A percentile compares a stretch with the other conserved stretches of the same genome.
phyloP scores from a whole-genome alignment of 2,329 filamentous ascomycete species.

The Talaromyces pinophilus region DNA sequence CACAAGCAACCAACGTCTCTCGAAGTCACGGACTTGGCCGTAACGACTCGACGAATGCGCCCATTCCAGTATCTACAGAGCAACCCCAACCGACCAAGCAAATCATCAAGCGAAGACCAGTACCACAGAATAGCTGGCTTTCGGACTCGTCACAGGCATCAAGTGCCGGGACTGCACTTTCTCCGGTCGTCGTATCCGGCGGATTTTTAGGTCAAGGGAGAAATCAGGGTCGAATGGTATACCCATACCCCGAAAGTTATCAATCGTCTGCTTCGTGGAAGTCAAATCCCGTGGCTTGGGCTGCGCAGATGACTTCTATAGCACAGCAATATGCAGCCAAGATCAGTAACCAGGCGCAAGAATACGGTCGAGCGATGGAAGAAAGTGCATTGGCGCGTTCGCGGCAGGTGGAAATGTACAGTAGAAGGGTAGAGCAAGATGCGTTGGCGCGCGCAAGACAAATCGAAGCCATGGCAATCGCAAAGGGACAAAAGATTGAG shows the following conservation, averaged over 20 bases:
- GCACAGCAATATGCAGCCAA: constrained; percentile 45
- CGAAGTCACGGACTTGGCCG: constrained; percentile 25
- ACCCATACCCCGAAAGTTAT: background rate
- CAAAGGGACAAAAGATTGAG: constrained; percentile 33
- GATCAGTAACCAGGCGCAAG: constrained; percentile 37
- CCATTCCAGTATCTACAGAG: constrained; percentile 22
- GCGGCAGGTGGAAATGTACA: constrained; percentile 43
- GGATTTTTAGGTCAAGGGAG: background rate
- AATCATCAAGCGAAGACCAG: constrained; percentile 24
- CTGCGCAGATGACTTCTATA: constrained; percentile 38
- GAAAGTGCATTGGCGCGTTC: constrained; percentile 41
- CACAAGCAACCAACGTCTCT: constrained; percentile 39
- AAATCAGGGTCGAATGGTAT: background rate
- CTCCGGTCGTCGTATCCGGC: background rate
- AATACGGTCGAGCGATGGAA: constrained; percentile 43
- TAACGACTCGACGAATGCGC: constrained; percentile 20
- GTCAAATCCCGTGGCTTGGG: constrained; percentile 35
- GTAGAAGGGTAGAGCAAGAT: constrained; percentile 23
- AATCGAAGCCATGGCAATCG: constrained; percentile 27
- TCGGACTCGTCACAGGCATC: background rate
- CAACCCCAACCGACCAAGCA: constrained; percentile 1
- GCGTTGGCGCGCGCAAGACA: constrained; percentile 33
- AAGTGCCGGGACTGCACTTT: background rate
- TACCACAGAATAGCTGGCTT: constrained; percentile 11
- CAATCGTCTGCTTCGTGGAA: constrained; percentile 4